Evolutionary conservation across 116 monocot genomes (phyloP), one percentile per base, ranked within the genome.

Genomic region (Dioscorea cayenensis): DNA sequence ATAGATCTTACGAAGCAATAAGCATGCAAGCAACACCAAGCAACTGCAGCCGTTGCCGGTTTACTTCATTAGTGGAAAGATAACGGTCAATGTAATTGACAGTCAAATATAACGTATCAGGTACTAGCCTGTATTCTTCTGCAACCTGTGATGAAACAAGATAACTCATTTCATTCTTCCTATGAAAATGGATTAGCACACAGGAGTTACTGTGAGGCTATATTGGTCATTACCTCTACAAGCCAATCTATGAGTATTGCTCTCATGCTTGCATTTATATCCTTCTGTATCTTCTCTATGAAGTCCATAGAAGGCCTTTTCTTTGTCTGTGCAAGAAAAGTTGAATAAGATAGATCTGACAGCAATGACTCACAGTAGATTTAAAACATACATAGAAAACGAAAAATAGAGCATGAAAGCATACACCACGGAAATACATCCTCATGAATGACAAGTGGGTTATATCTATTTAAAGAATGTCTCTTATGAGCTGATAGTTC

Each of bases 21-120:
- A 92, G 79, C 96, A 97, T 88, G 75, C 90, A 92, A 20, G 96
- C 87, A 73, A 97, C 88, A 70, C 92, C 96, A 62, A 97, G 86
- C 68, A 97, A 66, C 73, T 96, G 96, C 11, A 96, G 52, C 18
- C 78, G 75, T 21, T 88, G 92, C 29, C 88, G 87, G 49, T 85
- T 90, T 48, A 92, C 84, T 77, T 86, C 90, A 74, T 96, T 96
- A 27, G 82, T 79, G 27, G 96, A 96, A 59, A 96, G 92, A 83
- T 87, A 96, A 3, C 92, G 85, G 20, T 96, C 96, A 51, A 96
- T 88, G 75, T 88, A 96, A 63, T 96, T 96, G 28, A 92, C 83
- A 14, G 96, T 90, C 64, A 92, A 60, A 66, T 86, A 88, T 77
- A 92, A 69, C 36, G 92, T 92, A 70, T 92, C 95, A 23, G 95